A percentile compares a stretch with the other conserved stretches of the same genome.
These are phyloP conservation scores for Chalciporus sphaerocephalus DNA, from an alignment of 768 basidiomycete species.

Conservation along the genomic window DNA sequence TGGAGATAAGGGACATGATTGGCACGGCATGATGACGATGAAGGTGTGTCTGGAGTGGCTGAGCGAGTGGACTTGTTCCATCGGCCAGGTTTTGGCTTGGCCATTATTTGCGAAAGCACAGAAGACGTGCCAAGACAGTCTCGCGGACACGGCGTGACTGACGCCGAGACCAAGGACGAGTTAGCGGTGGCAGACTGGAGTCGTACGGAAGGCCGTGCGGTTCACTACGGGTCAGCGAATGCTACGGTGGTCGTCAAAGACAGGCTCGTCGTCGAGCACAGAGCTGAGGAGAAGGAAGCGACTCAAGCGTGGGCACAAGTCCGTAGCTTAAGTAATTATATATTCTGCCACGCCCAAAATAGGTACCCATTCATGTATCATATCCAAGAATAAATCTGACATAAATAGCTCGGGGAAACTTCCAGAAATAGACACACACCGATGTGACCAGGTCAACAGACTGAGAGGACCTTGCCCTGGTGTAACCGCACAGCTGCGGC, in stretches of 20 bases:
- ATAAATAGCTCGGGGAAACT: background rate
- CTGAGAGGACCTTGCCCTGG: no score
- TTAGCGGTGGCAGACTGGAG: background rate
- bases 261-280: slow-evolving; percentile 8
- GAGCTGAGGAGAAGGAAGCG: slow-evolving; percentile 1
- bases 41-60: slow-evolving; percentile 1
- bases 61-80: slow-evolving; percentile 21
- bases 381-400: slow-evolving; percentile 1
- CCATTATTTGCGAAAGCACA: slow-evolving; percentile 40
- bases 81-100: slow-evolving; percentile 48
- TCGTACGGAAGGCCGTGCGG: no score
- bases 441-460: no score
- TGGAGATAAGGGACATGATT: slow-evolving; percentile 9
- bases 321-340: slow-evolving; percentile 24
- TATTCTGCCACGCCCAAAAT: slow-evolving; percentile 17
- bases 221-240: no score
- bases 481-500: no score
- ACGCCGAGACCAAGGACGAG: slow-evolving; percentile 18
- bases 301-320: slow-evolving; percentile 10
- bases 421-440: no score
- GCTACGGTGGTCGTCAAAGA: no score
- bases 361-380: slow-evolving; percentile 1
- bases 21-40: slow-evolving; percentile 10
- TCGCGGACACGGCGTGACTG: slow-evolving; percentile 32
- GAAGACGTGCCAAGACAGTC: slow-evolving; percentile 37